phyloP scores from a whole-genome alignment of 1,284 basidiomycete species.

The Termitomyces sp. region DNA sequence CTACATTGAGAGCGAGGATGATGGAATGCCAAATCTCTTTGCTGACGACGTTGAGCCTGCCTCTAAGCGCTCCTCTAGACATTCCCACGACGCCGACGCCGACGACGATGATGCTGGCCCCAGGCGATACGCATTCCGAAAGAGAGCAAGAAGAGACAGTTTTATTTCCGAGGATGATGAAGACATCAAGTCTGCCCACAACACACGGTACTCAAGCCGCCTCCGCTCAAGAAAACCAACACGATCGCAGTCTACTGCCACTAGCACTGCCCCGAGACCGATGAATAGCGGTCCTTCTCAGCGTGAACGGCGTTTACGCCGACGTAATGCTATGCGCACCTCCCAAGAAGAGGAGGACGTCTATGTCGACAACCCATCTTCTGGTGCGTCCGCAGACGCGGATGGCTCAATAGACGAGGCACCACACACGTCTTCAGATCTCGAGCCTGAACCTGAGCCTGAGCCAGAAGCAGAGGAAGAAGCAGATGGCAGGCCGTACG shows the following conservation, averaged over 20 bases:
- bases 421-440: constrained; percentile 38
- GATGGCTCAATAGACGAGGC: constrained; percentile 56
- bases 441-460: constrained; percentile 32
- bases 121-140: constrained; percentile 14
- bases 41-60: constrained; percentile 21
- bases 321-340: constrained; percentile 24
- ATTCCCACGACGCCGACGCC: constrained; percentile 31
- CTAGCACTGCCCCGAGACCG: constrained; percentile 19
- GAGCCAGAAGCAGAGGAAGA: constrained; percentile 40
- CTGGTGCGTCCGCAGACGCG: constrained; percentile 48
- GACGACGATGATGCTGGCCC: constrained; percentile 25
- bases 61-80: constrained; percentile 11
- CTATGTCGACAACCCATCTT: constrained; percentile 43
- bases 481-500: constrained; percentile 56
- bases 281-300: constrained; percentile 17
- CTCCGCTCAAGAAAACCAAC: constrained; percentile 29
- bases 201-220: constrained; percentile 31
- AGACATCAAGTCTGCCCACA: constrained; percentile 17
- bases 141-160: constrained; percentile 21
- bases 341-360: constrained; percentile 44
- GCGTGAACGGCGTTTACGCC: constrained; percentile 21
- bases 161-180: constrained; percentile 48
- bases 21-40: constrained; percentile 24
- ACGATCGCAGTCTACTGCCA: constrained; percentile 10
- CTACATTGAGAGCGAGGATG: constrained; percentile 52